Evolutionary conservation across 208 protist species (phyloP), one percentile per base, ranked within the genome.

Genomic region (Angomonas ambiguus): DNA sequence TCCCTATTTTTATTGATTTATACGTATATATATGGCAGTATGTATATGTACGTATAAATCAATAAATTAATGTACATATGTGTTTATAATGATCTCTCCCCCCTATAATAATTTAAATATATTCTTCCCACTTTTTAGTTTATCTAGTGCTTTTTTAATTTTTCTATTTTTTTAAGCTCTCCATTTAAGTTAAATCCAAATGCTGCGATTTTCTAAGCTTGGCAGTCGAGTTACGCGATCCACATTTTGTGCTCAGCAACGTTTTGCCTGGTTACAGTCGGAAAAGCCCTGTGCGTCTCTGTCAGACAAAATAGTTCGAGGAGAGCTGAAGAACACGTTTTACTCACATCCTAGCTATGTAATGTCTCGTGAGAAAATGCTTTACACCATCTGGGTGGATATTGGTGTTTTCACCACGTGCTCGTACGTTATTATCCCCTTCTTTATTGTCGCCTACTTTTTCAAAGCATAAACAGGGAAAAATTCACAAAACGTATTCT

Each of bases 361-460:
- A 27, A 92, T 94, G 86, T 77, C 84, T 22, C 83, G 91, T 24
- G 91, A 96, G 65, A 96, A 96, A 76, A 87, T 92, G 80, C 79
- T 94, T 18, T 82, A 88, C 61, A 96, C 87, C 11, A 79, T 96
- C 61, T 96, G 91, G 91, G 77, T 93, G 18, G 91, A 96, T 53
- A 76, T 76, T 51, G 88, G 86, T 24, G 66, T 96, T 42, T 92
- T 93, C 69, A 75, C 75, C 48, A 75, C 80, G 38, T 88, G 71
- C 59, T 81, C 65, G 18, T 85, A 84, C 63, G 58, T 85, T n/a
- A 42, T 96, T 25, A 65, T 92, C 11, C 82, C 91, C 1, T 96
- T 85, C 70, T 94, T 96, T 61, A 68, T 75, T 28, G 51, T 92
- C 32, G 91, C 84, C 30, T 93, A 83, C 73, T 93, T 94, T 60